Evolutionary conservation across 208 protist genomes (phyloP).

Genomic region (Trypanosoma avium): DNA sequence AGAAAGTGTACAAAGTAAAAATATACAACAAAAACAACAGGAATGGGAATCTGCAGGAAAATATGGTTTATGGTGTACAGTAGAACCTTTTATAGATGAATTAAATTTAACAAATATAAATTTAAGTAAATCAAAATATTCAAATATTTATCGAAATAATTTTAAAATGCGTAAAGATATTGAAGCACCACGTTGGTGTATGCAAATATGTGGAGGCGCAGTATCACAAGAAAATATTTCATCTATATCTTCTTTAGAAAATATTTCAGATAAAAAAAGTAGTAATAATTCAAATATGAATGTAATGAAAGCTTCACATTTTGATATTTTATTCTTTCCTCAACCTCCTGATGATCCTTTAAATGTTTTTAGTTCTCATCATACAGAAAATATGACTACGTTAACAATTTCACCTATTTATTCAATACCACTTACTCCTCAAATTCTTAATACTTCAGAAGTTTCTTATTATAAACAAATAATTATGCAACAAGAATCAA

Average conservation of each 20-base stretch:
- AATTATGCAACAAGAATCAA: background rate
- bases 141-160: slow-evolving; percentile 35
- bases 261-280: background rate
- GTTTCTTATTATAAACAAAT: background rate
- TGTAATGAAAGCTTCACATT: background rate
- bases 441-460: slow-evolving; percentile 3
- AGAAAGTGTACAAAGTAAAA: background rate
- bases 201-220: slow-evolving; percentile 76
- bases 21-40: background rate
- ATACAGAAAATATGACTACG: background rate
- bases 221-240: background rate
- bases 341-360: slow-evolving; percentile 21
- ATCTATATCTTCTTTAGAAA: background rate
- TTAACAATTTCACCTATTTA: slow-evolving; percentile 6
- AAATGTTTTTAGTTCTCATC: slow-evolving; percentile 2
- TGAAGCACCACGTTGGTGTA: slow-evolving; percentile 47
- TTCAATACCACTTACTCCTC: slow-evolving; percentile 16
- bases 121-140: background rate
- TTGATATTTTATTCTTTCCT: slow-evolving; percentile 19
- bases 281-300: background rate
- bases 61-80: slow-evolving; percentile 73
- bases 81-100: slow-evolving; percentile 32
- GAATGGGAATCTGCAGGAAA: slow-evolving; percentile 10
- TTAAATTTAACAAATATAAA: background rate
- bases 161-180: slow-evolving; percentile 34